Evolutionary conservation across 2,329 filamentous ascomycete genomes (phyloP).

Genomic region (Volutella citrinella): DNA sequence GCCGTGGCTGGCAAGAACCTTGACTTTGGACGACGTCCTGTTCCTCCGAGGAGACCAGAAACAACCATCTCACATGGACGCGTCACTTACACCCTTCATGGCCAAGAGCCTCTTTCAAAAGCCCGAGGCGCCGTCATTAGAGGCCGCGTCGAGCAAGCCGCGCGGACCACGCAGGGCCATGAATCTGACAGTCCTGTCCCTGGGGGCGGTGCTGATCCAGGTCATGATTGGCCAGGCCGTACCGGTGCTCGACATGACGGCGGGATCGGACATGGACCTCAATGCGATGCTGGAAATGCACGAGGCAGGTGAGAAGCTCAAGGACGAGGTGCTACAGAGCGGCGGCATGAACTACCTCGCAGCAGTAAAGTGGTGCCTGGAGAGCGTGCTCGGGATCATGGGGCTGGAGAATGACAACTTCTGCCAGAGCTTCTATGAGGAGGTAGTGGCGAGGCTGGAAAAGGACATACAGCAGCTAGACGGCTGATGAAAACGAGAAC

Average conservation of each 20-base stretch:
- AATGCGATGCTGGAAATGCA: background rate
- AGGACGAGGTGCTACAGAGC: background rate
- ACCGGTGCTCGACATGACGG: slow-evolving; percentile 1
- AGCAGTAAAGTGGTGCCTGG: slow-evolving; percentile 2
- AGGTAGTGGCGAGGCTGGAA: slow-evolving; percentile 3
- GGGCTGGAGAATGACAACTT: slow-evolving; percentile 2
- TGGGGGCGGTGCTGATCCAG: slow-evolving; percentile 3
- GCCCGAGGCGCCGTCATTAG: too few relatives aligned
- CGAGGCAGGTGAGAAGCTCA: background rate
- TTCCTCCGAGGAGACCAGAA: slow-evolving; percentile 1
- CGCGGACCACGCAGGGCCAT: background rate
- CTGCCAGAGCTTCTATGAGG: slow-evolving; percentile 2
- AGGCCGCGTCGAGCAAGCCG: too few relatives aligned
- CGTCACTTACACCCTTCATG: slow-evolving; percentile 1
- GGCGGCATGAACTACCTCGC: slow-evolving; percentile 1
- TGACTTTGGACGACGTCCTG: slow-evolving; percentile 7
- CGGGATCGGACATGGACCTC: too few relatives aligned
- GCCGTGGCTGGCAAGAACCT: slow-evolving; percentile 1
- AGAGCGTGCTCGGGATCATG: background rate
- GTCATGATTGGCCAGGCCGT: slow-evolving; percentile 1
- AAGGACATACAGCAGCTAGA: background rate
- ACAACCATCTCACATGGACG: too few relatives aligned
- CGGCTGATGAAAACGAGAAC: too few relatives aligned
- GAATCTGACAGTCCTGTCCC: slow-evolving; percentile 1
- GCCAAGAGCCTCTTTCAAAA: background rate